A percentile compares a stretch with the other conserved stretches of the same genome.
Conservation (phyloP, 208 protist genomes). For the Lotmaria passim region DNA sequence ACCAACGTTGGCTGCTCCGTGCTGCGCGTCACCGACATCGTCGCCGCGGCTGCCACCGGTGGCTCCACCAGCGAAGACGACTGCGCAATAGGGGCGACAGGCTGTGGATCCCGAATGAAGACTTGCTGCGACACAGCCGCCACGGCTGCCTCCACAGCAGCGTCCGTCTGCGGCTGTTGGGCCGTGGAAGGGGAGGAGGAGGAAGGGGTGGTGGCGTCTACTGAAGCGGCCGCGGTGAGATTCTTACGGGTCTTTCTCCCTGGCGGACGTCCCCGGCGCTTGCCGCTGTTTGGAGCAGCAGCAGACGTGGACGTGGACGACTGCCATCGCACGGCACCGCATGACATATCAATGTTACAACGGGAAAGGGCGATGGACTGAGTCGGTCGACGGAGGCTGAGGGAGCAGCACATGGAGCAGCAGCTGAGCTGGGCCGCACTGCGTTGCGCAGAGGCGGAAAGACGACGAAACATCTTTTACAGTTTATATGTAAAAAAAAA, state of each 20-base stretch:
- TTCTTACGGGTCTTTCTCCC: slow-evolving; percentile 19
- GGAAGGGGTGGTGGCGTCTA: background rate
- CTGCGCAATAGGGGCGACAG: background rate
- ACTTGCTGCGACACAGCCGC: slow-evolving; percentile 21
- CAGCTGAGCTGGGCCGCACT: slow-evolving; percentile 11
- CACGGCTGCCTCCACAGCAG: slow-evolving; percentile 10
- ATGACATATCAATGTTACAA: background rate
- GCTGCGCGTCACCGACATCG: background rate
- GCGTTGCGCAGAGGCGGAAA: slow-evolving; percentile 13
- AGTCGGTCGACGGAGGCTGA: background rate
- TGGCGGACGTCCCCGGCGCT: slow-evolving; percentile 24
- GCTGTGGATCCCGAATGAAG: slow-evolving; percentile 8
- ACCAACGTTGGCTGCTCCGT: background rate
- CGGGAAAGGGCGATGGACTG: background rate
- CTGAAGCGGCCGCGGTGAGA: background rate
- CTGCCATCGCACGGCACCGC: slow-evolving; percentile 20
- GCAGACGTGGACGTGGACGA: slow-evolving; percentile 7
- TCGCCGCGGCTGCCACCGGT: background rate
- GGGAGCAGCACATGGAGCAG: background rate
- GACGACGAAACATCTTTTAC: slow-evolving; percentile 19
- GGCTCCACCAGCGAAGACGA: slow-evolving; percentile 7
- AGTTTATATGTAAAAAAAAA: slow-evolving; percentile 1
- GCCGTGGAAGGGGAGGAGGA: background rate
- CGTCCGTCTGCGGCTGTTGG: background rate
- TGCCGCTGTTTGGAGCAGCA: background rate